Conservation (phyloP, 306 rosid genomes). For the Cucurbita maxima region DNA sequence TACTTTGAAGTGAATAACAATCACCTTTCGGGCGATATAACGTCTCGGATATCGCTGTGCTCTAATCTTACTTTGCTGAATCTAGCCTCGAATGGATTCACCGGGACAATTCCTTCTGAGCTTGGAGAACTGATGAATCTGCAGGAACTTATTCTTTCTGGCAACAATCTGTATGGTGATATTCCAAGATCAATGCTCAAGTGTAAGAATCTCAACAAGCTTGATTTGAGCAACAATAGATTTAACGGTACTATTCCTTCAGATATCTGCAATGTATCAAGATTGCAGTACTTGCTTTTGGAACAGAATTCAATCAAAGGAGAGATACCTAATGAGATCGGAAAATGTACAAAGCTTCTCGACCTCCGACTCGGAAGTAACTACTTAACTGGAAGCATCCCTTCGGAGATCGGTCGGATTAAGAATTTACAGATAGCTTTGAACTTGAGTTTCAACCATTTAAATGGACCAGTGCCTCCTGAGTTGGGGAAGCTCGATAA, state of each 20-base stretch:
- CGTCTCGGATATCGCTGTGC: conserved; percentile 52
- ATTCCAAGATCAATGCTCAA: conserved; percentile 62
- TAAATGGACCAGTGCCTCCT: conserved; percentile 58
- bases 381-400: conserved; percentile 60
- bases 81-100: conserved; percentile 82
- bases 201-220: conserved; percentile 85
- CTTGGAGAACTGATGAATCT: conserved; percentile 73
- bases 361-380: conserved; percentile 77
- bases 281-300: conserved; percentile 86
- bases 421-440: conserved; percentile 93
- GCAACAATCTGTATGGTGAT: conserved; percentile 64
- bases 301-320: conserved; percentile 78
- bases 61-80: conserved; percentile 83
- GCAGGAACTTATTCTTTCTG: conserved; percentile 88
- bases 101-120: conserved; percentile 59
- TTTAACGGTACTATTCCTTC: conserved; percentile 79
- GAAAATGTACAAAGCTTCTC: conserved; percentile 74
- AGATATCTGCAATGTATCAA: conserved; percentile 70
- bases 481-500: conserved; percentile 91
- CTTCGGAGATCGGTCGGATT: conserved; percentile 78
- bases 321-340: conserved; percentile 84
- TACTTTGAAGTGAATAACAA: conserved; percentile 91
- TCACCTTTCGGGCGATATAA: conserved; percentile 69
- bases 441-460: conserved; percentile 87
- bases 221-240: conserved; percentile 79